Base-by-base conservation (phyloP, 2,329 filamentous ascomycete genomes). In the Verticillium isaacii region DNA sequence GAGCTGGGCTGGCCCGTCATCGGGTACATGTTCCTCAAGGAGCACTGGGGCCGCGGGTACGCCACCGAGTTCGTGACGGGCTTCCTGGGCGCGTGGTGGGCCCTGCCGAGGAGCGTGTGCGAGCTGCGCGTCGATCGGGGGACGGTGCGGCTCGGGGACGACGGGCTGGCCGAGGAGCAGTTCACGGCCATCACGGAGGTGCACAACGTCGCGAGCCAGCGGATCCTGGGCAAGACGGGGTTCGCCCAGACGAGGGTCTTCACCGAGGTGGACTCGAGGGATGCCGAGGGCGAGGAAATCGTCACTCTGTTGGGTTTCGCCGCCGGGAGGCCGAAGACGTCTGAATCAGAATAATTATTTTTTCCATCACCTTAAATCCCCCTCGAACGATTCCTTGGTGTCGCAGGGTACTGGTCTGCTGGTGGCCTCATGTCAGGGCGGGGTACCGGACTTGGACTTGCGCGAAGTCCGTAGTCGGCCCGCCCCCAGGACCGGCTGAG, bases 211-310 rank as follows among this genome's bases (percentile, higher is more conserved):
- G 76, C 75, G 3, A 90, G 87, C 66, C 80, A 81, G 62, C 77
- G 77, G 3, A 82, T 91, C 8, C 66, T 90, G 60, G 67, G 70
- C 57, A 89, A 88, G 68, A 72, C 69, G 15, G 86, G 86, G 1
- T 86, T 89, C 65, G 73, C 74, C 66, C 67, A 78, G 41, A 77
- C 78, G 54, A 78, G 78, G 66, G 71, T 66, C 32, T 82, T 76
- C 73, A 61, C 65, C 6, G 70, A 75, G 57, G 59, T 62, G 12
- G 71, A 76, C 32, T 32, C 37, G 25, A 11, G 12, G 11, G 57
- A 58, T n/a, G 17, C 57, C 25, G 32, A 29, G 37, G 57, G 57
- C 14, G 25, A 58, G 39, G 45, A 25, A 25, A 32, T 50, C 23
- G 39, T 50, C 8, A 58, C 25, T 5, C 50, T 41, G 15, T 25